Base-by-base conservation (phyloP, 345 rosid genomes). In the Chamaenerion angustifolium region DNA sequence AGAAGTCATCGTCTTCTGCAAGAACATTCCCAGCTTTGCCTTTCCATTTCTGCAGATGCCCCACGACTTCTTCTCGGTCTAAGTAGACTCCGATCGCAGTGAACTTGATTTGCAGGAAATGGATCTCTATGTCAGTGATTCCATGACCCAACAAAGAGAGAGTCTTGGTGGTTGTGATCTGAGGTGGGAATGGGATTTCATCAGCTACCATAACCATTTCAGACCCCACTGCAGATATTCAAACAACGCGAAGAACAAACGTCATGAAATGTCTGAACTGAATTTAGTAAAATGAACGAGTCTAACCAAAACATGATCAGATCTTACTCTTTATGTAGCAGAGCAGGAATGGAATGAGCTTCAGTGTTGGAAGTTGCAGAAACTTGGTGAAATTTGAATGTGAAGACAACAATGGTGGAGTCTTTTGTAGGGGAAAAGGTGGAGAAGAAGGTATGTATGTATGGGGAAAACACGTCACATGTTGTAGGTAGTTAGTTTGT, bases 61-160 rank as follows among this genome's bases (percentile, higher is more conserved):
- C 43, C 16, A 72, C 68, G 42, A 83, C 57, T 51, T 31, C 8
- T 31, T 77, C 84, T 45, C 84, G 81, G 10, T 89, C 98, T 51
- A 79, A 42, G 73, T 83, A 89, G 58, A 86, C 95, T 42, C 95
- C 98, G 15, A 89, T 83, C 1, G 94, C 95, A 0, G 98, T 89
- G 71, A 83, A 83, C 79, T 89, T 86, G 52, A 89, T 85, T 52
- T 89, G 98, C 14, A 89, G 81, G 59, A 86, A 89, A 55, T 86
- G 98, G 45, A 89, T 86, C 69, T 86, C 98, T 9, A 89, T 76
- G 55, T 89, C 95, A 15, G 98, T 89, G 42, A 89, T 68, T 43
- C 97, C 97, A 60, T 80, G 80, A 52, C 89, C 95, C 7, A 77
- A 18, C 56, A 89, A 76, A 31, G 81, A 67, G 6, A 85, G 68